phyloP scores from a whole-genome alignment of 2,329 filamentous ascomycete species.

The Diaporthe sp. region DNA sequence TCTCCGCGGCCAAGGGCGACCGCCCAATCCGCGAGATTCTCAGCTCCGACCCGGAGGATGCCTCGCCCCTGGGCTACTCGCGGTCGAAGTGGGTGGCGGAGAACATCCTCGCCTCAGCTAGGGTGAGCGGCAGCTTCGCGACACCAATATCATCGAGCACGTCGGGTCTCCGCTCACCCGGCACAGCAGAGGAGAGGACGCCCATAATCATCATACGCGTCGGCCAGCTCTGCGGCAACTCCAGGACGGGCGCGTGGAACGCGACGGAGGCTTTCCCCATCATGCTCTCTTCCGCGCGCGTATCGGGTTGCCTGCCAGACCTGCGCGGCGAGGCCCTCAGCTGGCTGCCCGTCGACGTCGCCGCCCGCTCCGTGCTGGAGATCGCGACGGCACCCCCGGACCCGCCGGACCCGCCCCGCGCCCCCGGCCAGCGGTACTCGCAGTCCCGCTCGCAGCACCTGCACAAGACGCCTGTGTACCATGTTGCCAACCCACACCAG shows the following conservation, averaged over 20 bases:
- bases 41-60: slow-evolving; percentile 51
- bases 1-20: slow-evolving; percentile 2
- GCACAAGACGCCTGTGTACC: slow-evolving; percentile 49
- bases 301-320: slow-evolving; percentile 51
- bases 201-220: slow-evolving; percentile 53
- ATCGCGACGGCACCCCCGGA: slow-evolving; percentile 40
- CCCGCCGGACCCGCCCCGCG: not conserved
- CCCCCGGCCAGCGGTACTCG: slow-evolving; percentile 22
- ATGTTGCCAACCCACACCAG: slow-evolving; percentile 59
- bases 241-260: slow-evolving; percentile 55
- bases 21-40: slow-evolving; percentile 52
- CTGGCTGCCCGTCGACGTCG: slow-evolving; percentile 59
- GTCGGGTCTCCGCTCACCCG: slow-evolving; percentile 28
- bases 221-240: slow-evolving; percentile 57
- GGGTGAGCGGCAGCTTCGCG: slow-evolving; percentile 33
- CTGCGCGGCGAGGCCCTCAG: slow-evolving; percentile 49
- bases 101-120: slow-evolving; percentile 57
- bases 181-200: slow-evolving; percentile 37
- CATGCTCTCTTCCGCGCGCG: slow-evolving; percentile 54
- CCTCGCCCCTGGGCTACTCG: slow-evolving; percentile 63
- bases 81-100: slow-evolving; percentile 70
- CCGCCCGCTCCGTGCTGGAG: slow-evolving; percentile 53
- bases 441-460: slow-evolving; percentile 40
- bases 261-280: slow-evolving; percentile 59
- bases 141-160: slow-evolving; percentile 29